Base-by-base conservation (phyloP, 192 early-diverging fungal species). In the Linnemannia hyalina region DNA sequence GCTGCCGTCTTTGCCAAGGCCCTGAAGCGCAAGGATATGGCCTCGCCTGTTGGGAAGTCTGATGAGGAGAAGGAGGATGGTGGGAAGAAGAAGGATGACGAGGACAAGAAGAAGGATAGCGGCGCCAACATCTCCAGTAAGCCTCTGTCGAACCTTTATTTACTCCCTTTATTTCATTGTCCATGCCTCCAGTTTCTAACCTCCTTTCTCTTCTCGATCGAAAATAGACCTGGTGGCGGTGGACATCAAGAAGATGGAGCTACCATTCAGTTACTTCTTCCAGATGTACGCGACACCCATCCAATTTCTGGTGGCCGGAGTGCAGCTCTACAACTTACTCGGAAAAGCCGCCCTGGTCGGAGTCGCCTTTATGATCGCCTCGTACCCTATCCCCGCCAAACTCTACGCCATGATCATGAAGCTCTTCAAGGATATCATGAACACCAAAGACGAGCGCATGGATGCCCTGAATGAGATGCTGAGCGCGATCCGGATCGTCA, bases 401-500 rank as follows among this genome's bases (percentile, higher is more conserved):
- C 65, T 79, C 88, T 54, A 83, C 88, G 35, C 81, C 75, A 60
- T 73, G 47, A 55, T 93, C 86, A 88, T 91, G 76, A 80, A 71
- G 77, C 36, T 90, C 89, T 93, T 89, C 88, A 91, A 83, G 73
- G 65, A 78, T 11, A 74, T 94, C 70, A 91, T 93, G 92, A 18
- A 49, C 11, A 82, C 88, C 77, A 93, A 90, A 68, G 97, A 98
- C 84, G 93, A 95, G 80, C 92, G 97, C 26, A 88, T 98, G 42
- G 92, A 93, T n/a, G 89, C 93, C 75, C 92, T 96, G 60, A 97
- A 94, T 49, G 97, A 99, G 87, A 89, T 96, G 77, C 44, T 79
- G 1, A 63, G 47, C 4, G 97, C 96, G 38, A 98, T 99, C 55
- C 92, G 97, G 29, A 95, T 98, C 36, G 94, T 99, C 77, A 99